Conservation (phyloP, 2,329 filamentous ascomycete genomes). For the Neoascochyta sp. region DNA sequence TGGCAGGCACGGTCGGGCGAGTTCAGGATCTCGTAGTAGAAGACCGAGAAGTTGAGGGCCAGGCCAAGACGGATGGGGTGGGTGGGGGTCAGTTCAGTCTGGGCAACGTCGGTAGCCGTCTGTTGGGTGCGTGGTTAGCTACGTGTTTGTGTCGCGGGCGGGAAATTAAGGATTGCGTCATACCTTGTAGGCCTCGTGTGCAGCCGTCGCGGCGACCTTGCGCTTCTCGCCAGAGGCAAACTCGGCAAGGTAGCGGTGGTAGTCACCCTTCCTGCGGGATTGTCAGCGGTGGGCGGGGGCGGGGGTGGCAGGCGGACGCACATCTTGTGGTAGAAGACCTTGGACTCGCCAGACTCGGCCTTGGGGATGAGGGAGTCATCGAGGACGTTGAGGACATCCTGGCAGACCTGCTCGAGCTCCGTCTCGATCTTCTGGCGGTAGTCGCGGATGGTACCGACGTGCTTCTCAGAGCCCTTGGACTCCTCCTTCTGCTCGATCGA, state of each 20-base stretch:
- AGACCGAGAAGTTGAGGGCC: constrained; percentile 98
- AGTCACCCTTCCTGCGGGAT: constrained; percentile 80
- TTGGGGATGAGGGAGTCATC: constrained; percentile 92
- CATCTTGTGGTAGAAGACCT: constrained; percentile 99
- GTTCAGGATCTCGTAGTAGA: constrained; percentile 99
- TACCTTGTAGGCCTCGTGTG: constrained; percentile 98
- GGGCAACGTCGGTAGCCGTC: constrained; percentile 97
- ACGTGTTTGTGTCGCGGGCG: constrained; percentile 8
- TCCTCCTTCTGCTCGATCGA: constrained; percentile 99
- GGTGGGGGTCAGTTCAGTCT: constrained; percentile 94
- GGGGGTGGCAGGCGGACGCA: constrained; percentile 49
- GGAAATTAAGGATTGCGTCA: constrained; percentile 40
- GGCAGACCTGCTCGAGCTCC: constrained; percentile 96
- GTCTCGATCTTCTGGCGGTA: constrained; percentile 98
- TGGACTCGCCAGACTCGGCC: constrained; percentile 94
- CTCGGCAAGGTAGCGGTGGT: constrained; percentile 92
- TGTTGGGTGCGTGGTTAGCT: no score
- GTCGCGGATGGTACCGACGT: constrained; percentile 88
- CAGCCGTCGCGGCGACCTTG: constrained; percentile 80
- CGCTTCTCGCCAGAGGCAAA: constrained; percentile 91
- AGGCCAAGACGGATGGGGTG: constrained; percentile 98
- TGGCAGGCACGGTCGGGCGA: constrained; percentile 96
- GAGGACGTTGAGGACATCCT: constrained; percentile 93
- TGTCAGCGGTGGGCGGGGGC: constrained; percentile 12
- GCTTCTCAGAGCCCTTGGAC: constrained; percentile 95